Base-by-base conservation (phyloP, 768 basidiomycete genomes). In the Asterophora lycoperdoides region DNA sequence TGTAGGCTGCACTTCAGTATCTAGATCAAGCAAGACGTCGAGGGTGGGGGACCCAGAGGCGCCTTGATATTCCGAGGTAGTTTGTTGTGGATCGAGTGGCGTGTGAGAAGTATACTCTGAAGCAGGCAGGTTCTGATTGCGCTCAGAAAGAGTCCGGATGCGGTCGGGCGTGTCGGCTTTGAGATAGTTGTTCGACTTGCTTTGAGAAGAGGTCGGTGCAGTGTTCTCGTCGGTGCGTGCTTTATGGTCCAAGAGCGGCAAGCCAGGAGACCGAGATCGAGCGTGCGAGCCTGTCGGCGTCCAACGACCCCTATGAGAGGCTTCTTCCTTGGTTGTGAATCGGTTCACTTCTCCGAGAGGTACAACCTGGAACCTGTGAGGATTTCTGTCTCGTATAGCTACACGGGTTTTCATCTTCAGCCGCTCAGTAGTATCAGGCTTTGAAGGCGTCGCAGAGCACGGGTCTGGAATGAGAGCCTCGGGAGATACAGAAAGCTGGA, bases 351-450 rank as follows among this genome's bases (percentile, higher is more conserved):
- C 70, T 46, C 67, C 66, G 28, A 74, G 64, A 11, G 72, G 69
- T 26, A 75, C 60, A 15, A 75, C 63, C 51, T 74, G 73, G 46
- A 75, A 74, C 17, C 71, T 65, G 42, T 75, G 74, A 19, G 72
- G 70, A 3, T 62, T 68, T 48, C 64, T 66, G 49, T 75, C 72
- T 14, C 72, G 72, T 28, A 75, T 68, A 35, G 73, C 70, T 35
- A 76, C 64, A 18, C 71, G 68, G 19, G 74, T 74, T 60, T 70
- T 70, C 74, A 74, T 75, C 40, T 61, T 73, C 36, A 72, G 56
- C n/a, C 56, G 57, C 46, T 56, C 55, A 18, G 44, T 30, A 28
- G 42, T 49, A 20, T 60, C 53, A 14, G 53, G 52, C 36, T 63
- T 63, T 23, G 23, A 23, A 23, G 23, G 23, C 23, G 6, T 23